Evolutionary conservation across 169 alveolate species (phyloP).

Genomic region (Plasmodium billcollinsi): DNA sequence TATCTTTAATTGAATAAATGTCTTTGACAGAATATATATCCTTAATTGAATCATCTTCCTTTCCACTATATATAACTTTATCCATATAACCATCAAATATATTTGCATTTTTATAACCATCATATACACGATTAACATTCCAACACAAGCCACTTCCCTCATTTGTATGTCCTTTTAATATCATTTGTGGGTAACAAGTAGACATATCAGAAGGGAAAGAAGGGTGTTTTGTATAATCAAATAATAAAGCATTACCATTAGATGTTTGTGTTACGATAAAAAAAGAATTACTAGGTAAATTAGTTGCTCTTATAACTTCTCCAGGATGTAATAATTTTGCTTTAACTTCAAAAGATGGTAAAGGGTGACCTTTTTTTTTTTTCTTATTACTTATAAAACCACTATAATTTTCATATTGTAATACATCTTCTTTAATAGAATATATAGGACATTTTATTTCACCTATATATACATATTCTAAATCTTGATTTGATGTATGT

Average conservation of each 20-base stretch:
- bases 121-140: conserved; percentile 80
- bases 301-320: conserved; percentile 89
- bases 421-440: conserved; percentile 79
- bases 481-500: conserved; percentile 94
- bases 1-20: neutral
- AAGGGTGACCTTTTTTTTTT: conserved; percentile 45
- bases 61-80: neutral
- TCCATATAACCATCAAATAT: neutral
- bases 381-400: conserved; percentile 80
- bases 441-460: conserved; percentile 85
- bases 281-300: conserved; percentile 93
- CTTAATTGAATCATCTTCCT: neutral
- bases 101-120: conserved; percentile 2
- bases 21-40: too few species aligned
- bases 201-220: conserved; percentile 90
- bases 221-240: conserved; percentile 95
- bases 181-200: conserved; percentile 91
- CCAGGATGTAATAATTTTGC: conserved; percentile 90
- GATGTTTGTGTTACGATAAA: conserved; percentile 93
- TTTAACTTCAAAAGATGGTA: conserved; percentile 84
- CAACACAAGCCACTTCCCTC: conserved; percentile 95
- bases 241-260: conserved; percentile 91
- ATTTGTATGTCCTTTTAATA: conserved; percentile 91
- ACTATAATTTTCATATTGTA: conserved; percentile 85
- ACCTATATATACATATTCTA: conserved; percentile 92